Percentiles rank a stretch among this genome's conserved stretches.
Conservation (phyloP, 805 yeast genomes). For the Yarrowia sp. region DNA sequence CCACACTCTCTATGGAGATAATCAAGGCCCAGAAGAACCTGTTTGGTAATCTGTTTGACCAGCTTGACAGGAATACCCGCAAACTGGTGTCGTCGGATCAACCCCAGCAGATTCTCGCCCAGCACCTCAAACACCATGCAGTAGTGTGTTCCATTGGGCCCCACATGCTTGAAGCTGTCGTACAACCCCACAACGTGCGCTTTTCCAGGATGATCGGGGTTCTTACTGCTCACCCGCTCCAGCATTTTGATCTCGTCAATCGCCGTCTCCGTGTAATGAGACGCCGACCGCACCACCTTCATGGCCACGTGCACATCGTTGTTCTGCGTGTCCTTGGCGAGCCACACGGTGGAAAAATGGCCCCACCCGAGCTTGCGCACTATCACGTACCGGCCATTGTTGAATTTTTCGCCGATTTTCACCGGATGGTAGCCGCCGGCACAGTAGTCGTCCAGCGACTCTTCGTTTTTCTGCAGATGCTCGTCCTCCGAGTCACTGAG, state of each 20-base stretch:
- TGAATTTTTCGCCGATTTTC: slow-evolving; percentile 78
- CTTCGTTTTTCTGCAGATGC: slow-evolving; percentile 51
- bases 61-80: slow-evolving; percentile 73
- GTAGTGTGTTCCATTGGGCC: slow-evolving; percentile 89
- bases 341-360: slow-evolving; percentile 94
- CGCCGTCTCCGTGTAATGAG: slow-evolving; percentile 90
- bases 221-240: slow-evolving; percentile 58
- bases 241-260: slow-evolving; percentile 85
- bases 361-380: slow-evolving; percentile 98
- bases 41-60: slow-evolving; percentile 80
- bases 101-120: slow-evolving; percentile 87
- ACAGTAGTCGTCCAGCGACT: slow-evolving; percentile 77
- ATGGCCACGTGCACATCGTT: slow-evolving; percentile 79
- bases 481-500: slow-evolving; percentile 25
- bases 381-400: slow-evolving; percentile 69
- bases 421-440: slow-evolving; percentile 98
- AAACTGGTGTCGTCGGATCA: slow-evolving; percentile 74
- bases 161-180: slow-evolving; percentile 81
- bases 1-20: slow-evolving; percentile 71
- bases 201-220: slow-evolving; percentile 73
- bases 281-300: slow-evolving; percentile 89
- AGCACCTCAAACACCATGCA: slow-evolving; percentile 97
- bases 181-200: slow-evolving; percentile 73
- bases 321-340: slow-evolving; percentile 61
- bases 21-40: slow-evolving; percentile 68